Percentiles rank a stretch among this genome's conserved stretches.
Conservation (phyloP, 2,329 filamentous ascomycete genomes). For the Nothopassalora personata region DNA sequence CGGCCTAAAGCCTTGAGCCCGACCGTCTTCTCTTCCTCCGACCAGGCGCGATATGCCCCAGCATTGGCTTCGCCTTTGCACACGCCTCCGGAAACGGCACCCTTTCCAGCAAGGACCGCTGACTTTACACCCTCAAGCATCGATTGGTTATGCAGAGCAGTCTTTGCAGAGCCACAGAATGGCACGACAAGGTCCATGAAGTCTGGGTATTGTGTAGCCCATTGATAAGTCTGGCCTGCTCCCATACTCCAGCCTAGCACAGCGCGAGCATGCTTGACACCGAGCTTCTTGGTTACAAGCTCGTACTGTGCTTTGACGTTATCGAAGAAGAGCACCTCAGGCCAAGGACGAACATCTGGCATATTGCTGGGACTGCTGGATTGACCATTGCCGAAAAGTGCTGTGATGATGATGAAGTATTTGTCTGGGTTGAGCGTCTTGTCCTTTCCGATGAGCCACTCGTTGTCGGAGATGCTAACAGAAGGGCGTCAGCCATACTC, state of each 20-base stretch:
- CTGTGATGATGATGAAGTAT: constrained; percentile 64
- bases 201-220: constrained; percentile 38
- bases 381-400: constrained; percentile 64
- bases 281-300: constrained; percentile 59
- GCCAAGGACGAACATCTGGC: constrained; percentile 50
- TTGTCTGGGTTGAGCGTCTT: constrained; percentile 60
- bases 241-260: constrained; percentile 70
- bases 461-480: constrained; percentile 58
- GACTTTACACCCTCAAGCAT: constrained; percentile 62
- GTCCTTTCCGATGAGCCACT: constrained; percentile 65
- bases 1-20: constrained; percentile 61
- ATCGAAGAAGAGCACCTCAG: constrained; percentile 60
- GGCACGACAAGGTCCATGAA: constrained; percentile 62
- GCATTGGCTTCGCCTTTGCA: constrained; percentile 42
- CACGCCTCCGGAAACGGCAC: constrained; percentile 49
- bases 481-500: too few relatives aligned
- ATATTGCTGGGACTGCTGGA: constrained; percentile 62
- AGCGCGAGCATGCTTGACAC: constrained; percentile 54
- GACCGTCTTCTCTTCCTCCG: constrained; percentile 46
- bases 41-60: constrained; percentile 22
- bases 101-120: constrained; percentile 55
- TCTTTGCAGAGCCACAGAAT: constrained; percentile 62
- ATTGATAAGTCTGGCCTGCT: constrained; percentile 53
- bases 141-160: constrained; percentile 61
- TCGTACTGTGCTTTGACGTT: constrained; percentile 63